These are phyloP conservation scores for Zanthoxylum bungeanum DNA, from an alignment of 345 rosid genomes.

Conservation along the genomic window DNA sequence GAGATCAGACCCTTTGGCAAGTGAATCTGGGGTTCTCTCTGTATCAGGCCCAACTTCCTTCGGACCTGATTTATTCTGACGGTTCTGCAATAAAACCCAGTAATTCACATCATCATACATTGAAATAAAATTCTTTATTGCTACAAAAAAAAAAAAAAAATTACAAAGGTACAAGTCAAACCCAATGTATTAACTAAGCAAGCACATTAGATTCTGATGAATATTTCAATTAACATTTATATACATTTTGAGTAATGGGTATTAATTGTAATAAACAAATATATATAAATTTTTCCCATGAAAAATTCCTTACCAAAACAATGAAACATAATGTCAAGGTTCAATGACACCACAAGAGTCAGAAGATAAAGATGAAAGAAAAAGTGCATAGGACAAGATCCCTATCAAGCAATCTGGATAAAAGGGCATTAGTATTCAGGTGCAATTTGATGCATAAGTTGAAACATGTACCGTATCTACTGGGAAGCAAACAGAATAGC, in stretches of 20 bases:
- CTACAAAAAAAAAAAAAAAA: not conserved
- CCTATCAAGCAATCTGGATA: not conserved
- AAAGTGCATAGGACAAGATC: not conserved
- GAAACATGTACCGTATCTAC: not conserved
- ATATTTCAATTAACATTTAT: not conserved
- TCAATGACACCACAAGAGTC: not conserved
- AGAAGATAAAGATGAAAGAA: not conserved
- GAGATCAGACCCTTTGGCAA: slow-evolving; percentile 24
- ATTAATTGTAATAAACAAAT: not conserved
- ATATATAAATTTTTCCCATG: not conserved
- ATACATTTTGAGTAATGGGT: not conserved
- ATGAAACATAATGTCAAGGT: not conserved
- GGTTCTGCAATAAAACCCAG: slow-evolving; percentile 54
- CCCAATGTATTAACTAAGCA: not conserved
- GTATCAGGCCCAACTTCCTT: slow-evolving; percentile 31
- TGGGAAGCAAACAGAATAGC: not conserved
- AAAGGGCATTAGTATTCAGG: not conserved
- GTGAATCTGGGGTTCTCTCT: slow-evolving; percentile 22
- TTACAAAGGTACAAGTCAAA: not conserved
- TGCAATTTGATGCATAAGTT: slow-evolving; percentile 4
- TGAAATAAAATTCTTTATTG: slow-evolving; percentile 2
- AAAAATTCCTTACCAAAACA: not conserved
- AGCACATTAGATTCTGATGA: not conserved
- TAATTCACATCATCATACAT: not conserved
- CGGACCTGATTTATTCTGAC: slow-evolving; percentile 48